Evolutionary conservation across 495 filamentous ascomycete species (phyloP).

Genomic region (Daldinia decipiens): DNA sequence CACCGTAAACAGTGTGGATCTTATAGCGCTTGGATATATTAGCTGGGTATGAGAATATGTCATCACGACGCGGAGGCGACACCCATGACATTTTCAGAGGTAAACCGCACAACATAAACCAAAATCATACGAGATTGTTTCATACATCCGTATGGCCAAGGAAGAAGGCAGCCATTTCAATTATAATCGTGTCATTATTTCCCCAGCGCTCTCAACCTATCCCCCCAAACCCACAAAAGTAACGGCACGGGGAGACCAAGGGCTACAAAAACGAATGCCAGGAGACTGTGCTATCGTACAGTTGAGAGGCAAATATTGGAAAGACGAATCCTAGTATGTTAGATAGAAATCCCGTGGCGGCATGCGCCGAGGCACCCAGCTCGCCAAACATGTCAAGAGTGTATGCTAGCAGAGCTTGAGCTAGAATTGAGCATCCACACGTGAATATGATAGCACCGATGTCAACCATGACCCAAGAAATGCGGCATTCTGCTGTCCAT

Average conservation of each 20-base stretch:
- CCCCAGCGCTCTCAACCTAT: constrained; percentile 38
- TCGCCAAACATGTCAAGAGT: constrained; percentile 44
- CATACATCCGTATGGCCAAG: neutral
- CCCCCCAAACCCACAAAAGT: constrained; percentile 52
- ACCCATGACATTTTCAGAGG: neutral
- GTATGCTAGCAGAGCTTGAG: constrained; percentile 76
- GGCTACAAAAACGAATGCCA: constrained; percentile 60
- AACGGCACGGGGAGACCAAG: constrained; percentile 56
- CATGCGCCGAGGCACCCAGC: constrained; percentile 37
- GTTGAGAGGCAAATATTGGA: constrained; percentile 61
- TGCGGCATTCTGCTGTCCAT: constrained; percentile 66
- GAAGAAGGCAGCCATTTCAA: neutral
- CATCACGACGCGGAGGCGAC: constrained; percentile 7
- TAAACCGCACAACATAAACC: neutral
- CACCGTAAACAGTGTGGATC: too few species aligned
- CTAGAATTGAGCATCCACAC: constrained; percentile 64
- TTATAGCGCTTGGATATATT: neutral
- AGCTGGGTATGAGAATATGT: neutral
- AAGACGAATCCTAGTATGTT: constrained; percentile 56
- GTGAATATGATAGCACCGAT: constrained; percentile 65
- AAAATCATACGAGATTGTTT: neutral
- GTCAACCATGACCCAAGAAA: constrained; percentile 67
- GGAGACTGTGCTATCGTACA: constrained; percentile 59
- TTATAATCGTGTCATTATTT: constrained; percentile 14
- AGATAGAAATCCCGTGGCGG: constrained; percentile 30